Conservation (phyloP, 768 basidiomycete genomes). For the Lanmaoa rubissima region DNA sequence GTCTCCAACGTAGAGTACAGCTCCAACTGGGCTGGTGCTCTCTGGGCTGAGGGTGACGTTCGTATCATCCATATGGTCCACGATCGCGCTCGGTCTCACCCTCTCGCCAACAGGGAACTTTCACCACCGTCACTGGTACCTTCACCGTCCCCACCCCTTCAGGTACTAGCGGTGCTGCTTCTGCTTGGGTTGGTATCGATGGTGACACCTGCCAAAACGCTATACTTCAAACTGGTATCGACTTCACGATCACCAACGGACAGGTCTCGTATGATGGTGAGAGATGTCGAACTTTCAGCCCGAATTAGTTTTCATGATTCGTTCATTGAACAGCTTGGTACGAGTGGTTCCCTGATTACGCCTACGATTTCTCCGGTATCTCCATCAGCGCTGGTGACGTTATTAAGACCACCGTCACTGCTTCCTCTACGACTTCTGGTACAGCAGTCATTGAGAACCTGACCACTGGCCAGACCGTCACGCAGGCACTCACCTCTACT, state of each 20-base stretch:
- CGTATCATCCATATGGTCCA: background rate
- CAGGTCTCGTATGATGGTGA: slow-evolving; percentile 12
- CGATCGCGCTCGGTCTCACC: background rate
- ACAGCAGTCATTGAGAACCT: slow-evolving; percentile 18
- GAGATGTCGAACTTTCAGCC: background rate
- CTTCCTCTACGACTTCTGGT: slow-evolving; percentile 21
- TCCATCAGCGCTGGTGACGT: slow-evolving; percentile 14
- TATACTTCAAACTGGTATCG: slow-evolving; percentile 23
- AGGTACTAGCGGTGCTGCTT: slow-evolving; percentile 9
- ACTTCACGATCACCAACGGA: slow-evolving; percentile 3
- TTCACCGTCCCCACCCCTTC: slow-evolving; percentile 19
- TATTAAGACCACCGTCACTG: slow-evolving; percentile 17
- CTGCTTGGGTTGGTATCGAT: slow-evolving; percentile 28
- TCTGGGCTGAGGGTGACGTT: slow-evolving; percentile 9
- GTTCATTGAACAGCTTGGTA: slow-evolving; percentile 19
- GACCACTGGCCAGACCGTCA: slow-evolving; percentile 10
- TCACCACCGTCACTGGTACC: slow-evolving; percentile 18
- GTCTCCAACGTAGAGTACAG: slow-evolving; percentile 14
- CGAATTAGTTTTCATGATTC: background rate
- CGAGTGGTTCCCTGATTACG: slow-evolving; percentile 20
- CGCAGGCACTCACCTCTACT: slow-evolving; percentile 7
- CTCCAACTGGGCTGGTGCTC: slow-evolving; percentile 21
- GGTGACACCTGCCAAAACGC: slow-evolving; percentile 11
- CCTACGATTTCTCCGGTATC: slow-evolving; percentile 12
- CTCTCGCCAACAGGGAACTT: slow-evolving; percentile 15